Evolutionary conservation across 2,329 filamentous ascomycete genomes (phyloP).

Genomic region (Botryosphaeria dothidea): DNA sequence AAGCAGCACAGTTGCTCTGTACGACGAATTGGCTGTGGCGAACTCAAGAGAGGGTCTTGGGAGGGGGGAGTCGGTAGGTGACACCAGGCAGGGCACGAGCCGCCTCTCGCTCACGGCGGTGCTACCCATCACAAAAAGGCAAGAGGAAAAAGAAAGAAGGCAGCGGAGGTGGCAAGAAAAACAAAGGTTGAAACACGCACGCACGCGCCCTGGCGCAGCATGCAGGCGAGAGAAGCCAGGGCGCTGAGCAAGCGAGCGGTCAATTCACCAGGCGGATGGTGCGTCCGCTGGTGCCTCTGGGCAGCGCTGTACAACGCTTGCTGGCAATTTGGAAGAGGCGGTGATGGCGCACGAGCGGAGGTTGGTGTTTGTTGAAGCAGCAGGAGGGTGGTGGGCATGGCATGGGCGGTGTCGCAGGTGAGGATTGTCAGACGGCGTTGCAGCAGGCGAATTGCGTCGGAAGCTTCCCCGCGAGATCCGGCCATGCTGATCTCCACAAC

Average conservation of each 20-base stretch:
- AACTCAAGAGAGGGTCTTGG: background rate
- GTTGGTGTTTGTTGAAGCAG: background rate
- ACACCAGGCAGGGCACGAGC: background rate
- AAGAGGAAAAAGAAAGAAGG: background rate
- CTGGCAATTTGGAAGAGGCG: background rate
- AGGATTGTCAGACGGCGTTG: background rate
- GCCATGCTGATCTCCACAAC: background rate
- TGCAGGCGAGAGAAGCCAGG: background rate
- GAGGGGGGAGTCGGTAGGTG: background rate
- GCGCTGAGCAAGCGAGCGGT: background rate
- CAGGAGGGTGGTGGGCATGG: no score
- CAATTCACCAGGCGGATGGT: background rate
- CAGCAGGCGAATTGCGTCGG: background rate
- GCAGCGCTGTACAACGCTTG: background rate
- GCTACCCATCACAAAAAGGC: slow-evolving; percentile 13
- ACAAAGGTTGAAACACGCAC: background rate
- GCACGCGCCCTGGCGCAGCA: slow-evolving; percentile 11
- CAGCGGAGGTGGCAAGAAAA: background rate
- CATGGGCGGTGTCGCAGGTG: background rate
- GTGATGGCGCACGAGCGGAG: background rate
- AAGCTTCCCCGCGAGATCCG: slow-evolving; percentile 2
- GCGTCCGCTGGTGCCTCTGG: background rate
- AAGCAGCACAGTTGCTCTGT: background rate
- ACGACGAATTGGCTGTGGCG: background rate
- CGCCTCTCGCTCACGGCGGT: background rate